Evolutionary conservation across 2,329 filamentous ascomycete species (phyloP).

Genomic region (Talaromyces sp.): DNA sequence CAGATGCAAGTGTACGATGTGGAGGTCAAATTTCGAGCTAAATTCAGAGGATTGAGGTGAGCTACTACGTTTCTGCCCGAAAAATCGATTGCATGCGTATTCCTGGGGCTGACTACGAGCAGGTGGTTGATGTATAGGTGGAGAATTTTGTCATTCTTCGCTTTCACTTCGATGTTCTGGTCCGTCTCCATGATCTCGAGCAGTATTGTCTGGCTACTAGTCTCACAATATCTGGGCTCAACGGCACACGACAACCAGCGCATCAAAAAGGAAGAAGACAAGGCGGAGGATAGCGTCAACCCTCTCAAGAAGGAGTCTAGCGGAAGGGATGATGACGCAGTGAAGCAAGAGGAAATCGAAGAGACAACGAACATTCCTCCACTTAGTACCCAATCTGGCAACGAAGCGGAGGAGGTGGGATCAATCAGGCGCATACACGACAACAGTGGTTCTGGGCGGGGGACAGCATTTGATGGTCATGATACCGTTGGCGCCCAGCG

Average conservation of each 20-base stretch:
- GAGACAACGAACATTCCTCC: constrained; percentile 22
- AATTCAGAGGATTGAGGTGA: constrained; percentile 66
- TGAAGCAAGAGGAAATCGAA: constrained; percentile 32
- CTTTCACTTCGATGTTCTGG: constrained; percentile 74
- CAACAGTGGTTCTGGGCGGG: constrained; percentile 46
- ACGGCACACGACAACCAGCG: constrained; percentile 23
- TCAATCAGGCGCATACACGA: constrained; percentile 17
- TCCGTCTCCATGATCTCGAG: constrained; percentile 65
- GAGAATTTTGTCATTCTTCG: constrained; percentile 63
- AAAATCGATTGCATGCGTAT: background rate
- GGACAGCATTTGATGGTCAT: constrained; percentile 48
- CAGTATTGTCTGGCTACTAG: constrained; percentile 59
- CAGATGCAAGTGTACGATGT: constrained; percentile 73
- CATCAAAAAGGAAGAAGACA: constrained; percentile 23
- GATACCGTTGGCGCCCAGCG: constrained; percentile 30
- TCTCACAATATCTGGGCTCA: constrained; percentile 45
- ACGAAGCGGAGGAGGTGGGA: constrained; percentile 22
- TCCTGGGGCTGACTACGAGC: background rate
- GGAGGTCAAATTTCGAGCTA: constrained; percentile 65
- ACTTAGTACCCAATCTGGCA: constrained; percentile 18
- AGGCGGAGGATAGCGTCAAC: background rate
- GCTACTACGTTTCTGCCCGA: constrained; percentile 11
- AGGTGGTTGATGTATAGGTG: constrained; percentile 86
- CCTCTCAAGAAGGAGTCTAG: constrained; percentile 13
- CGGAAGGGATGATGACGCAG: constrained; percentile 18